phyloP scores from a whole-genome alignment of 441 rosid genomes.

The Biscutella laevigata region DNA sequence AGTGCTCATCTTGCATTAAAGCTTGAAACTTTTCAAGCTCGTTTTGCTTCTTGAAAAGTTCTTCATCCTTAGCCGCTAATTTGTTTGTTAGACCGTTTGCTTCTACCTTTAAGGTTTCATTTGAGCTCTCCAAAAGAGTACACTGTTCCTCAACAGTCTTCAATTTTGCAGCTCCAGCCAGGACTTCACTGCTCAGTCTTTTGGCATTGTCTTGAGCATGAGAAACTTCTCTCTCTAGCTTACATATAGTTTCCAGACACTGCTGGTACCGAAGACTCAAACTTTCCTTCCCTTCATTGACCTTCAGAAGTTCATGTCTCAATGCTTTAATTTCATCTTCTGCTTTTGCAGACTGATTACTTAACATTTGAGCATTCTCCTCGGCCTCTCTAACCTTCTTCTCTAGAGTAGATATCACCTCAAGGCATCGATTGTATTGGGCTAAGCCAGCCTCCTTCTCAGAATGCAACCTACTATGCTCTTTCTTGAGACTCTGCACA shows the following conservation, averaged over 20 bases:
- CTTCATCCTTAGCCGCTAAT: conserved; percentile 63
- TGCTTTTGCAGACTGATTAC: conserved; percentile 50
- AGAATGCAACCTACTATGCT: conserved; percentile 34
- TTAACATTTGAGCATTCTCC: conserved; percentile 44
- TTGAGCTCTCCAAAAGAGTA: conserved; percentile 53
- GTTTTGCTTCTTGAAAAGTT: conserved; percentile 53
- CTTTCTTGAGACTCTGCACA: conserved; percentile 40
- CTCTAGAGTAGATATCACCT: conserved; percentile 55
- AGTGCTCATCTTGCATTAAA: conserved; percentile 57
- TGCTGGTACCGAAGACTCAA: conserved; percentile 38
- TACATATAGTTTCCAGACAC: conserved; percentile 53
- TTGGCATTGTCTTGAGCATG: conserved; percentile 50
- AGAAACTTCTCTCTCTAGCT: conserved; percentile 58
- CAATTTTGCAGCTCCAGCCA: conserved; percentile 45
- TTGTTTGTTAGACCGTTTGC: conserved; percentile 57
- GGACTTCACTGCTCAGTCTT: conserved; percentile 55
- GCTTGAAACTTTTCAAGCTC: conserved; percentile 60
- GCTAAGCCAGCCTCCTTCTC: conserved; percentile 46
- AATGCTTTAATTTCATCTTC: conserved; percentile 51
- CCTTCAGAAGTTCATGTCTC: conserved; percentile 41
- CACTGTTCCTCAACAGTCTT: conserved; percentile 54
- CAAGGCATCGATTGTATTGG: conserved; percentile 47
- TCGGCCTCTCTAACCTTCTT: conserved; percentile 50
- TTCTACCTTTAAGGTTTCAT: conserved; percentile 57
- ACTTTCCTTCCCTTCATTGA: conserved; percentile 45